Evolutionary conservation across 2,329 filamentous ascomycete species (phyloP).

Genomic region (Emmonsia crescens): DNA sequence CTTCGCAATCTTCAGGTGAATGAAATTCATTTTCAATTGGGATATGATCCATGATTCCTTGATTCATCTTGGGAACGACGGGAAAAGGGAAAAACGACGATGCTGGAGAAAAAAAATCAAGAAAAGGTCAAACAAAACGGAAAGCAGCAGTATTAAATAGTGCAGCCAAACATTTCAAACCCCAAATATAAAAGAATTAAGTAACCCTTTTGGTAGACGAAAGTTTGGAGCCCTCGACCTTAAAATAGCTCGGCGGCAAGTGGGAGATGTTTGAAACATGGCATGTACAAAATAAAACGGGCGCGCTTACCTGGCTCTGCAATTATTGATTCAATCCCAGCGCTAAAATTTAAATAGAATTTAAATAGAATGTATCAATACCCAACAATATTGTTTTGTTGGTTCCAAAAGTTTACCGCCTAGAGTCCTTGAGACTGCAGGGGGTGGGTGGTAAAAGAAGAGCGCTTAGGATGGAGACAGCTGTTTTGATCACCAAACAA

Average conservation of each 20-base stretch:
- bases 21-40: not conserved
- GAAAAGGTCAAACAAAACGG: not conserved
- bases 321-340: not conserved
- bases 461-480: not conserved
- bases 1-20: not conserved
- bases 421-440: not conserved
- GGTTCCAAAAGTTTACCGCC: not conserved
- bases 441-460: not conserved
- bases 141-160: constrained; percentile 1
- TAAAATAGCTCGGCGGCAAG: constrained; percentile 3
- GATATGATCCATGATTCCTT: not conserved
- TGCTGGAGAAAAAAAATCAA: not conserved
- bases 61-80: not conserved
- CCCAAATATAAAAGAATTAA: not conserved
- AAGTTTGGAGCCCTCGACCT: not conserved
- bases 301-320: constrained; percentile 3
- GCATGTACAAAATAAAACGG: not conserved
- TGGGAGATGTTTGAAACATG: not conserved
- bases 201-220: not conserved
- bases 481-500: not conserved
- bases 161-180: not conserved
- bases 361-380: not conserved
- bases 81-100: not conserved
- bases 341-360: not conserved
- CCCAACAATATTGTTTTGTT: not conserved